phyloP scores from a whole-genome alignment of 352 stramenopile species.

The Nannochloropsis limnetica region DNA sequence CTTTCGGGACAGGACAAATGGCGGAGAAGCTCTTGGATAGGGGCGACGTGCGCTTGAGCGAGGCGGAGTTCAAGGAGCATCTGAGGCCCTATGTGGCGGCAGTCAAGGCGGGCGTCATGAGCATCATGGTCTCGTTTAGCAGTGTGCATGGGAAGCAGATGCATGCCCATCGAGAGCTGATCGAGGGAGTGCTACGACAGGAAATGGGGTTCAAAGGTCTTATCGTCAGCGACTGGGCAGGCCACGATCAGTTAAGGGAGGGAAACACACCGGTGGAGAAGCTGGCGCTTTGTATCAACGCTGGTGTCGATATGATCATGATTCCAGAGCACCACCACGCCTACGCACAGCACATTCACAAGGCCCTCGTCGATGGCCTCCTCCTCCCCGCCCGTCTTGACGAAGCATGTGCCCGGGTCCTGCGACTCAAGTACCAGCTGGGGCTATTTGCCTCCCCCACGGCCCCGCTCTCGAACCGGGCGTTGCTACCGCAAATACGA shows the following conservation, averaged over 20 bases:
- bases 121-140: conserved; percentile 32
- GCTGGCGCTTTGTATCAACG: conserved; percentile 11
- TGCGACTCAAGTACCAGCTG: conserved; percentile 33
- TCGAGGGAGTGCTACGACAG: background rate
- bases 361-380: background rate
- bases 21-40: conserved; percentile 14
- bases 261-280: conserved; percentile 5
- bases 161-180: conserved; percentile 34
- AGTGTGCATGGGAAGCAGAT: conserved; percentile 32
- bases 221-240: conserved; percentile 5
- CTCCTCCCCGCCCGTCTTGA: conserved; percentile 2
- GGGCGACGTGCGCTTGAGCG: background rate
- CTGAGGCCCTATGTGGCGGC: background rate
- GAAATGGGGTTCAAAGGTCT: conserved; percentile 29
- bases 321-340: conserved; percentile 27
- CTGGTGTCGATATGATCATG: conserved; percentile 34
- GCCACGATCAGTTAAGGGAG: background rate
- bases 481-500: conserved; percentile 3
- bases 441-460: conserved; percentile 25
- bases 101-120: conserved; percentile 31
- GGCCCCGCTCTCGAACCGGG: background rate
- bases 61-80: conserved; percentile 7
- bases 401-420: conserved; percentile 26
- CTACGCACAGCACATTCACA: background rate
- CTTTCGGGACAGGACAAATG: conserved; percentile 24